These are phyloP conservation scores for Fragaria ananassa DNA, from an alignment of 306 rosid species.

Conservation along the genomic window DNA sequence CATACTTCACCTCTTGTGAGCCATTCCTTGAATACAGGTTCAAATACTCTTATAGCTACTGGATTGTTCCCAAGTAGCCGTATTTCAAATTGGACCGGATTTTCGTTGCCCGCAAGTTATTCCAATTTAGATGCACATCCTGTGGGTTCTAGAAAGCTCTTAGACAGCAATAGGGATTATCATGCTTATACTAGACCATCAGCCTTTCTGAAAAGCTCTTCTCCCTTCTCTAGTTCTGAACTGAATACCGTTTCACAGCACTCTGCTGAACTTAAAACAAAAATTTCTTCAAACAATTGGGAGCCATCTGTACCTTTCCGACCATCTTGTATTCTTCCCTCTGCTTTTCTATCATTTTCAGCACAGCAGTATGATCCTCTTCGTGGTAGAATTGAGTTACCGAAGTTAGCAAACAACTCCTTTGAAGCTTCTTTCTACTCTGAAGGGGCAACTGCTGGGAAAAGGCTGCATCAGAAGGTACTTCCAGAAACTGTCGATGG, in stretches of 20 bases:
- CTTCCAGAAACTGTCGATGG: constrained; percentile 45
- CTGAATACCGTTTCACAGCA: constrained; percentile 31
- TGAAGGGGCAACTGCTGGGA: constrained; percentile 43
- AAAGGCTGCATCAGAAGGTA: constrained; percentile 32
- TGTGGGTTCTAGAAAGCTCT: constrained; percentile 35
- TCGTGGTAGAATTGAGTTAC: constrained; percentile 64
- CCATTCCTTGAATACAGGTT: constrained; percentile 29
- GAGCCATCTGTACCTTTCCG: constrained; percentile 89
- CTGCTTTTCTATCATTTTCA: constrained; percentile 41
- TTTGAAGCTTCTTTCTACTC: constrained; percentile 47
- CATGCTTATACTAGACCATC: constrained; percentile 30
- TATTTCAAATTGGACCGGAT: constrained; percentile 36
- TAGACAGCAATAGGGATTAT: constrained; percentile 38
- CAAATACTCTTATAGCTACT: constrained; percentile 26
- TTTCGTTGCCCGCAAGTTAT: constrained; percentile 35
- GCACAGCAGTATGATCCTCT: constrained; percentile 69
- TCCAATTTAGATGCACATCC: constrained; percentile 34
- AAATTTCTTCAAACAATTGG: constrained; percentile 61
- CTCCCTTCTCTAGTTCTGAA: constrained; percentile 47
- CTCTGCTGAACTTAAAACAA: constrained; percentile 40
- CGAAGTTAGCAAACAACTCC: constrained; percentile 61
- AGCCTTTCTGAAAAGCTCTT: constrained; percentile 32
- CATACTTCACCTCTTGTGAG: constrained; percentile 28
- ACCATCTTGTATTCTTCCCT: constrained; percentile 74
- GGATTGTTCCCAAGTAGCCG: constrained; percentile 33